Base-by-base conservation (phyloP, 495 filamentous ascomycete species). In the Trichoderma parareesei region DNA sequence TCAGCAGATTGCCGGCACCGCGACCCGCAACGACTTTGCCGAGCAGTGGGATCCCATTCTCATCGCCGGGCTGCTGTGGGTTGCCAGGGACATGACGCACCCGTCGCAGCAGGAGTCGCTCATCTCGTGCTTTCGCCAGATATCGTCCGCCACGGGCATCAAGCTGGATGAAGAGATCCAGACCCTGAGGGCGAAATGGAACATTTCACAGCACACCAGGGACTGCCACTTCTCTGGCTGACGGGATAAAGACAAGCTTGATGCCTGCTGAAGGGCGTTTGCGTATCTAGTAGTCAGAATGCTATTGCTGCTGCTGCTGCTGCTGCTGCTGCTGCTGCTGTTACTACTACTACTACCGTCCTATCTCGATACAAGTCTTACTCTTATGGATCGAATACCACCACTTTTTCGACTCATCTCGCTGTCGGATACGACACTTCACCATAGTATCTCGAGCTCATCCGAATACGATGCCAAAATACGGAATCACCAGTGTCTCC, bases 41-140 rank as follows among this genome's bases (percentile, higher is more conserved):
- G 53, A 57, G 33, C 53, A 57, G 9, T 57, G 53, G 53, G 53
- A 57, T n/a, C 53, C 53, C 16, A 57, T 57, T 37, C 33, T 57
- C 53, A 9, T 57, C 27, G 53, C 53, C 3, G 53, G 53, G 27
- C 33, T 57, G 53, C 27, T 57, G 53, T 57, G 53, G 53, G 37
- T 57, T 35, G 53, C 53, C 27, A 57, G 53, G 33, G 53, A 57
- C 53, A 57, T 57, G 53, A 57, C 53, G 33, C 53, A 57, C 37
- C 53, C 53, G 53, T 57, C 53, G 33, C 53, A 57, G 53, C 53
- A 57, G 11, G 53, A 57, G 9, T 33, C 53, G 11, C 53, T 57
- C 9, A 35, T 57, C 9, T 57, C 53, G 2, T 57, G 53, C 53
- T 57, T 57, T 27, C 20, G 33, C 53, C 53, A 57, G 53, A 57